A percentile compares a stretch with the other conserved stretches of the same genome.
These are phyloP conservation scores for Diaporthe sp. DNA, from an alignment of 2,329 filamentous ascomycete species.

Conservation along the genomic window DNA sequence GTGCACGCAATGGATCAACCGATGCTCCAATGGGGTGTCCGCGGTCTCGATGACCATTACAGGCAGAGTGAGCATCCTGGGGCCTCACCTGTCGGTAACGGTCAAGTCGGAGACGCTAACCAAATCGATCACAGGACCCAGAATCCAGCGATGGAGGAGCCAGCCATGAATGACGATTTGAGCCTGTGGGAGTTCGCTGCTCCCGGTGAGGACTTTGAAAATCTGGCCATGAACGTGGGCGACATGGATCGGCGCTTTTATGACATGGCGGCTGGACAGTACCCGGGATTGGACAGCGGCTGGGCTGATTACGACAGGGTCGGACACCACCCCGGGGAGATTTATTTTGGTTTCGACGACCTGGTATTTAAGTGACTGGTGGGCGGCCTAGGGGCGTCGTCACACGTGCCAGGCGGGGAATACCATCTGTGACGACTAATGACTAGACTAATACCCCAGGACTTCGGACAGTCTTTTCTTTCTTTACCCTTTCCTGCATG, in stretches of 20 bases:
- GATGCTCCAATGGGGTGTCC: background rate
- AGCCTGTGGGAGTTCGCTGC: background rate
- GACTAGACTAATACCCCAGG: conserved; percentile 20
- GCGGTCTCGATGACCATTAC: conserved; percentile 10
- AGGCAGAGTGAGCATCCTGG: conserved; percentile 33
- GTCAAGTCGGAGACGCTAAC: conserved; percentile 34
- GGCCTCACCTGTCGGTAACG: conserved; percentile 27
- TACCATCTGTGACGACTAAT: background rate
- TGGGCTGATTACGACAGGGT: background rate
- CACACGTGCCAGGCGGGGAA: background rate
- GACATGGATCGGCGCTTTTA: background rate
- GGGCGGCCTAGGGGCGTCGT: background rate
- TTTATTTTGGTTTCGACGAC: background rate
- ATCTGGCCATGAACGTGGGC: background rate
- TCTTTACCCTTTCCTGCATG: background rate
- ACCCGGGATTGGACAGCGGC: background rate
- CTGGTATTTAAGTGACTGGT: background rate
- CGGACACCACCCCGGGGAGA: background rate
- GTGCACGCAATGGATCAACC: background rate
- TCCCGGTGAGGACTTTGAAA: background rate
- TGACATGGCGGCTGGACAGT: background rate
- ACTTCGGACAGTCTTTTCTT: background rate
- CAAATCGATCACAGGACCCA: conserved; percentile 13
- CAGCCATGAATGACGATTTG: conserved; percentile 4
- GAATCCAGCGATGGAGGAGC: background rate